Base-by-base conservation (phyloP, 2,329 filamentous ascomycete species). In the Cordyceps fumosorosea region DNA sequence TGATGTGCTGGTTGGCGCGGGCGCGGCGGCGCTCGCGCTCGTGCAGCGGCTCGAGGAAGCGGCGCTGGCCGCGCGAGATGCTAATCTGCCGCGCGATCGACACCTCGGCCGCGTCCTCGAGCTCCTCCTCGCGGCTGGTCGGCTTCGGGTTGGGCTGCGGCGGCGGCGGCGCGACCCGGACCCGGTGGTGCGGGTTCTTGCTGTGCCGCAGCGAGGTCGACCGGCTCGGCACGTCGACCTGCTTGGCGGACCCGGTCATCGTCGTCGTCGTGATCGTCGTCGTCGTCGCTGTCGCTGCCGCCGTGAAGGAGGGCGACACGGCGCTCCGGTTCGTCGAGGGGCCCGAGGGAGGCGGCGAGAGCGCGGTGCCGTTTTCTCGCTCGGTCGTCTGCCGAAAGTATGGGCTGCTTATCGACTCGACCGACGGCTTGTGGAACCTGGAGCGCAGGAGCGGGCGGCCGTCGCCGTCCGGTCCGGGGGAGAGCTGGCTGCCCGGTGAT, bases 61-160 rank as follows among this genome's bases (percentile, higher is more conserved):
- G 80, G 20, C 83, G 78, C 71, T 89, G 87, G 71, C 85, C 80
- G 14, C 81, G 76, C 14, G 85, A 87, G 29, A 89, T 77, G 66
- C 83, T 87, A 66, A 89, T 88, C 70, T 89, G 86, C 1, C 87
- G 78, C 0, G 86, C 86, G 66, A 89, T 89, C 1, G 85, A 88
- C 52, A 87, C 78, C 71, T 88, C 83, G 4, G 87, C 85, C 1
- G 85, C 83, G 50, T 79, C 79, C 65, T 81, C 80, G 16, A 83
- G 72, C 7, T 75, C 60, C 32, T 42, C 53, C 10, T 50, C 60
- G 22, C 37, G 37, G 32, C 26, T 60, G 24, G 48, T 14, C 5
- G 48, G 50, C 26, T 47, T 60, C 12, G 47, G 47, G 26, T 53
- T 53, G 24, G 56, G 56, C 32, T 22, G 10, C 4, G 48, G 57